Evolutionary conservation across 805 yeast genomes (phyloP).

Genomic region (Hyphopichia homilentoma): DNA sequence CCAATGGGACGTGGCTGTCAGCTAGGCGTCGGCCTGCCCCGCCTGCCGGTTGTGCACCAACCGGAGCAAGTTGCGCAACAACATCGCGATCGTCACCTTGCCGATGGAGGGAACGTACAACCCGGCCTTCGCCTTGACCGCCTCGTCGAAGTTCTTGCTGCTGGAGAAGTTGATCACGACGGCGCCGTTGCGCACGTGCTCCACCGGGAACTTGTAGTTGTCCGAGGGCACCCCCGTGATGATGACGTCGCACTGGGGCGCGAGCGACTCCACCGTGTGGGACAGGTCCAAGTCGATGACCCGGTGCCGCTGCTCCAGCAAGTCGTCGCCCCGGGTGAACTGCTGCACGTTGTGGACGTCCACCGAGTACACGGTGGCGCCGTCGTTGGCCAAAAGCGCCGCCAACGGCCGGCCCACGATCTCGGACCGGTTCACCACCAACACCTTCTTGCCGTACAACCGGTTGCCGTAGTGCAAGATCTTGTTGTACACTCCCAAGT

Average conservation of each 20-base stretch:
- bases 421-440: slow-evolving; percentile 90
- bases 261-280: slow-evolving; percentile 56
- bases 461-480: slow-evolving; percentile 86
- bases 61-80: slow-evolving; percentile 82
- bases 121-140: slow-evolving; percentile 81
- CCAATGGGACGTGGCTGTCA: too few relatives aligned
- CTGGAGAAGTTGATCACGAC: slow-evolving; percentile 87
- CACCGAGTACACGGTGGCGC: slow-evolving; percentile 91
- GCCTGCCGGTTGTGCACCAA: slow-evolving; percentile 61
- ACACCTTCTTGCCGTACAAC: slow-evolving; percentile 86
- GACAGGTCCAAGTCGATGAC: slow-evolving; percentile 51
- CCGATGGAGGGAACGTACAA: slow-evolving; percentile 94
- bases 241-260: slow-evolving; percentile 79
- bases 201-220: slow-evolving; percentile 80
- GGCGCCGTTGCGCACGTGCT: slow-evolving; percentile 79
- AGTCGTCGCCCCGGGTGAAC: slow-evolving; percentile 91
- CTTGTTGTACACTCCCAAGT: slow-evolving; percentile 80
- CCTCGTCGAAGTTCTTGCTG: slow-evolving; percentile 80
- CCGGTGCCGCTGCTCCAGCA: slow-evolving; percentile 75
- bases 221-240: slow-evolving; percentile 94
- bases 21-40: slow-evolving; percentile 10
- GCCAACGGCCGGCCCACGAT: slow-evolving; percentile 98
- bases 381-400: slow-evolving; percentile 93
- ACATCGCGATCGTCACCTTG: slow-evolving; percentile 93
- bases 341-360: slow-evolving; percentile 85